Evolutionary conservation across 345 rosid species (phyloP).

Genomic region (Hevea brasiliensis): DNA sequence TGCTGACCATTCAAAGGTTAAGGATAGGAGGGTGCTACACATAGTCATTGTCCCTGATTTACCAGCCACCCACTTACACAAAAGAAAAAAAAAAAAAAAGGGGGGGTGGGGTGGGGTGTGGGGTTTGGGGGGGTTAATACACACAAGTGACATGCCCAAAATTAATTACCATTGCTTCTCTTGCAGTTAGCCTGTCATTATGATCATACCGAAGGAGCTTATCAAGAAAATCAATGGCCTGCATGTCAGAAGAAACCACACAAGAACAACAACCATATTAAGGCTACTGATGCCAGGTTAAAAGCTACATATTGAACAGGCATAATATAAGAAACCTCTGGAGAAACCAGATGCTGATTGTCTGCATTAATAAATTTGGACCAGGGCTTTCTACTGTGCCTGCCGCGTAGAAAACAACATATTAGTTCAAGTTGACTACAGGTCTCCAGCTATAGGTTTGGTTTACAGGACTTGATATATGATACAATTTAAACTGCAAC

Average conservation of each 20-base stretch:
- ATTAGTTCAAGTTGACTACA: background rate
- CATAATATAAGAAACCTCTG: constrained; percentile 52
- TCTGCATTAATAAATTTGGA: constrained; percentile 81
- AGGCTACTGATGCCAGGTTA: background rate
- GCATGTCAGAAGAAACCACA: constrained; percentile 17
- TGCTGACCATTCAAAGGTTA: background rate
- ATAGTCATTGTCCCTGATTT: background rate
- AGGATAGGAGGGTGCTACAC: background rate
- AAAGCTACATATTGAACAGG: background rate
- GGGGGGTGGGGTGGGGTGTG: too few relatives aligned
- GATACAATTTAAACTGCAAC: background rate
- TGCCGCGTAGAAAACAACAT: constrained; percentile 30
- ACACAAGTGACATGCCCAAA: background rate
- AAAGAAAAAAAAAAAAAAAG: too few relatives aligned
- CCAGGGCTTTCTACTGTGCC: constrained; percentile 96
- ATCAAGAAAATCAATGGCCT: constrained; percentile 96
- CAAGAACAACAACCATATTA: constrained; percentile 13
- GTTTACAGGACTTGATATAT: background rate
- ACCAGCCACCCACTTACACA: background rate
- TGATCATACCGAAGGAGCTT: constrained; percentile 88
- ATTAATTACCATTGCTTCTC: constrained; percentile 81
- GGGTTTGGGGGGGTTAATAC: background rate
- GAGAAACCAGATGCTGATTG: constrained; percentile 91
- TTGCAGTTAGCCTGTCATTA: constrained; percentile 89
- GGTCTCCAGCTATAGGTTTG: background rate